Evolutionary conservation across 345 rosid genomes (phyloP).

Genomic region (Lumnitzera littorea): DNA sequence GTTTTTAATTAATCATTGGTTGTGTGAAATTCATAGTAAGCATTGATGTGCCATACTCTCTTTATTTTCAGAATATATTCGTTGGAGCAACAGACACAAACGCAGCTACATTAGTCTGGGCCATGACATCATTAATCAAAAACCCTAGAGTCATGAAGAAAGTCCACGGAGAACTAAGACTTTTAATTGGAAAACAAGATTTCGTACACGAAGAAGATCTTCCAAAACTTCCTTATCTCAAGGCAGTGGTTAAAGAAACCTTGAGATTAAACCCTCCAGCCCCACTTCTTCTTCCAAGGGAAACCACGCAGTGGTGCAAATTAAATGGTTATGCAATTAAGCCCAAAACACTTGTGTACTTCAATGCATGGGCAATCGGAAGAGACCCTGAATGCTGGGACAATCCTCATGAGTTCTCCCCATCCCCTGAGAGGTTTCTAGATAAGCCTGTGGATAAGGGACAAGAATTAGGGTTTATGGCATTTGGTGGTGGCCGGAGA

Average conservation of each 20-base stretch:
- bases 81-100: constrained; percentile 36
- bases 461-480: constrained; percentile 16
- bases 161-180: constrained; percentile 28
- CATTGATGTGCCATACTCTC: neutral
- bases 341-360: constrained; percentile 20
- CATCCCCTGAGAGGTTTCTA: constrained; percentile 23
- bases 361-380: constrained; percentile 30
- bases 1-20: neutral
- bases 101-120: constrained; percentile 33
- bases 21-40: neutral
- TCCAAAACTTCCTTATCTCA: constrained; percentile 21
- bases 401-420: constrained; percentile 9
- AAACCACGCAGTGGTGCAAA: constrained; percentile 14
- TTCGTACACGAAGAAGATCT: constrained; percentile 27
- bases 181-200: constrained; percentile 17
- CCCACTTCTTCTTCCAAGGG: constrained; percentile 27
- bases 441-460: constrained; percentile 12
- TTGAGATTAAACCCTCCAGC: constrained; percentile 21
- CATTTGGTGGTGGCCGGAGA: constrained; percentile 30
- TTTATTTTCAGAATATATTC: constrained; percentile 23
- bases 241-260: constrained; percentile 38
- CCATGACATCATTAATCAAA: constrained; percentile 31
- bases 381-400: constrained; percentile 33
- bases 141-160: constrained; percentile 26
- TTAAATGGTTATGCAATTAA: constrained; percentile 22